Evolutionary conservation across 2,329 filamentous ascomycete species (phyloP).

Genomic region (Diaporthe helianthi): DNA sequence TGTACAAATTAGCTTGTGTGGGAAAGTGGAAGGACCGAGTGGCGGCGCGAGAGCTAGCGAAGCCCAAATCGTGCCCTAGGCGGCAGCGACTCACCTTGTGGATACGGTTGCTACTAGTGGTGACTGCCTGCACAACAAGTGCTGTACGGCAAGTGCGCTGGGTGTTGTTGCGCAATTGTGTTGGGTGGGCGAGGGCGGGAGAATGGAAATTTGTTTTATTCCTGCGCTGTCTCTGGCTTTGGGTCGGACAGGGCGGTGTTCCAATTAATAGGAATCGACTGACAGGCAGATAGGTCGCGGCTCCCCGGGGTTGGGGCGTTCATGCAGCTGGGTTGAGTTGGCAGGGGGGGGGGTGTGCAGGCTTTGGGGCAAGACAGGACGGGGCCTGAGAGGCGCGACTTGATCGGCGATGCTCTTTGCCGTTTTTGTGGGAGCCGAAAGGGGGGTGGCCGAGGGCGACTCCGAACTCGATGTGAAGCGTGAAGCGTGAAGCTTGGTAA

Average conservation of each 20-base stretch:
- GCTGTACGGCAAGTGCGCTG: background rate
- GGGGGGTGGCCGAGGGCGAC: background rate
- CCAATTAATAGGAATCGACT: slow-evolving; percentile 22
- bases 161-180: background rate
- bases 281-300: background rate
- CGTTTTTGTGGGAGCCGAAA: slow-evolving; percentile 19
- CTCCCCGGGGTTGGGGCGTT: slow-evolving; percentile 19
- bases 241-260: background rate
- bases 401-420: slow-evolving; percentile 18
- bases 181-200: background rate
- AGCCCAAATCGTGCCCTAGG: background rate
- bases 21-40: background rate
- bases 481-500: background rate
- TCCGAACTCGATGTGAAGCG: background rate
- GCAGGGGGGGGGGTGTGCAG: slow-evolving; percentile 17
- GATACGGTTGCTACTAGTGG: background rate
- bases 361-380: background rate
- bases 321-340: slow-evolving; percentile 4
- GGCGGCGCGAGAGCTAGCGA: slow-evolving; percentile 14
- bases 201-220: background rate
- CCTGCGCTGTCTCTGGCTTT: background rate
- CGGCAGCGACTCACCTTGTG: background rate
- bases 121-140: background rate
- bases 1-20: background rate
- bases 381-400: background rate